phyloP scores from a whole-genome alignment of 2,329 filamentous ascomycete species.

The Colletotrichum phormii region DNA sequence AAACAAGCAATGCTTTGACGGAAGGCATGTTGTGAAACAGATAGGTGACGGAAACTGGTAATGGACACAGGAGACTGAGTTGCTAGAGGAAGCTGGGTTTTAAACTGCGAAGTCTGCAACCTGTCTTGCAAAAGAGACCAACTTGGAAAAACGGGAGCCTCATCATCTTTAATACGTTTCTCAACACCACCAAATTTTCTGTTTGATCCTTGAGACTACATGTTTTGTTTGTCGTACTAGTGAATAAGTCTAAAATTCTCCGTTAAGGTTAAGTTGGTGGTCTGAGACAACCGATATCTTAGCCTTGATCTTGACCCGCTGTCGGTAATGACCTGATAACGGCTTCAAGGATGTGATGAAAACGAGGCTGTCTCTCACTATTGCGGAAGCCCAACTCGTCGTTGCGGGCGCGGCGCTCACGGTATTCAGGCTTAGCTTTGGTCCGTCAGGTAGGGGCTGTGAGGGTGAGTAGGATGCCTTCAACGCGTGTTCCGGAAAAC shows the following conservation, averaged over 20 bases:
- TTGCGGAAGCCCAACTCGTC: neutral
- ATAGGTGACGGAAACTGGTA: neutral
- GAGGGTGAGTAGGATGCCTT: neutral
- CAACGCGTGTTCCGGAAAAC: neutral
- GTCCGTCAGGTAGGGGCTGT: neutral
- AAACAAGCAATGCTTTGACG: neutral
- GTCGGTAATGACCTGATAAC: neutral
- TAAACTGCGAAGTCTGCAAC: neutral
- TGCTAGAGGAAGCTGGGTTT: neutral
- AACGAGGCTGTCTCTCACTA: neutral
- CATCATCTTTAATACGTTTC: slow-evolving; percentile 10
- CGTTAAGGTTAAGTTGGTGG: slow-evolving; percentile 18
- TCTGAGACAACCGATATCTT: slow-evolving; percentile 1
- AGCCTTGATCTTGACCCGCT: neutral
- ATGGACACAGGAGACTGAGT: neutral
- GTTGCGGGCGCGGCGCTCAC: neutral
- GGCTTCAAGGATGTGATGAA: neutral
- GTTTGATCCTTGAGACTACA: neutral
- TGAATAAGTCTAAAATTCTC: neutral
- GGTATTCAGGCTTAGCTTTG: neutral
- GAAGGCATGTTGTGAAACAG: neutral
- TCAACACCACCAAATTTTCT: neutral
- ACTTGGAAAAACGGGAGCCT: no score
- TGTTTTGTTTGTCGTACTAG: neutral
- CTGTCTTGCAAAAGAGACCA: neutral